A percentile compares a stretch with the other conserved stretches of the same genome.
Evolutionary conservation across 768 basidiomycete genomes (phyloP).

Genomic region (Harrya chromipes): DNA sequence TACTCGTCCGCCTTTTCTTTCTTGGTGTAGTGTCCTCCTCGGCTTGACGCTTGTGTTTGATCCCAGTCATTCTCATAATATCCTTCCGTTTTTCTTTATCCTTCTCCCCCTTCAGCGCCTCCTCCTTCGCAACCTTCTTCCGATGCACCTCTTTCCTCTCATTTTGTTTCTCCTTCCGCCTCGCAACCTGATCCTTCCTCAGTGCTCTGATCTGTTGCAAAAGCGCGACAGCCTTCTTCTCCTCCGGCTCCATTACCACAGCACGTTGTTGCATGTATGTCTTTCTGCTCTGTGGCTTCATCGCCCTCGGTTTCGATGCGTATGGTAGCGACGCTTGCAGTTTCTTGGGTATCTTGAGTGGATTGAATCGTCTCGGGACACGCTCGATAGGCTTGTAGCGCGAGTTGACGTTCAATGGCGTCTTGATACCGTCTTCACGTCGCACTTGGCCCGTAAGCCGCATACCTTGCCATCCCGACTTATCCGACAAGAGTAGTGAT

Average conservation of each 20-base stretch:
- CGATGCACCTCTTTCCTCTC: constrained; percentile 64
- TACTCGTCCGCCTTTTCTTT: constrained; percentile 51
- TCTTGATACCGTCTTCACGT: constrained; percentile 78
- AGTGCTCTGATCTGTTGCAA: constrained; percentile 93
- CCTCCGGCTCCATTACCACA: constrained; percentile 93
- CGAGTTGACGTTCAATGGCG: constrained; percentile 80
- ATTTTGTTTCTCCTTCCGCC: constrained; percentile 84
- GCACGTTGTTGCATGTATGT: constrained; percentile 96
- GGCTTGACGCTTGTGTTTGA: constrained; percentile 65
- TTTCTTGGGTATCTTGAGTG: constrained; percentile 82
- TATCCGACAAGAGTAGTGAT: constrained; percentile 80
- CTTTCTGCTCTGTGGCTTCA: constrained; percentile 64
- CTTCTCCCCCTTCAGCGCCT: constrained; percentile 58
- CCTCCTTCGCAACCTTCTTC: constrained; percentile 74
- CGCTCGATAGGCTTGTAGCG: constrained; percentile 84
- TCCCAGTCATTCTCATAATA: constrained; percentile 66
- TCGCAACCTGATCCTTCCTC: constrained; percentile 79
- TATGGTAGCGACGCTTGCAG: constrained; percentile 91
- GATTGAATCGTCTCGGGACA: constrained; percentile 81
- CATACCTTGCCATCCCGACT: constrained; percentile 90
- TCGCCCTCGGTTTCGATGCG: constrained; percentile 86
- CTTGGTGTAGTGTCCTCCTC: constrained; percentile 51
- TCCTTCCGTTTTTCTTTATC: constrained; percentile 77
- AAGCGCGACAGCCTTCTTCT: constrained; percentile 86
- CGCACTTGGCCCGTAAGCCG: constrained; percentile 92